Conservation (phyloP, 2,329 filamentous ascomycete genomes). For the Ophiosphaerella korrae region DNA sequence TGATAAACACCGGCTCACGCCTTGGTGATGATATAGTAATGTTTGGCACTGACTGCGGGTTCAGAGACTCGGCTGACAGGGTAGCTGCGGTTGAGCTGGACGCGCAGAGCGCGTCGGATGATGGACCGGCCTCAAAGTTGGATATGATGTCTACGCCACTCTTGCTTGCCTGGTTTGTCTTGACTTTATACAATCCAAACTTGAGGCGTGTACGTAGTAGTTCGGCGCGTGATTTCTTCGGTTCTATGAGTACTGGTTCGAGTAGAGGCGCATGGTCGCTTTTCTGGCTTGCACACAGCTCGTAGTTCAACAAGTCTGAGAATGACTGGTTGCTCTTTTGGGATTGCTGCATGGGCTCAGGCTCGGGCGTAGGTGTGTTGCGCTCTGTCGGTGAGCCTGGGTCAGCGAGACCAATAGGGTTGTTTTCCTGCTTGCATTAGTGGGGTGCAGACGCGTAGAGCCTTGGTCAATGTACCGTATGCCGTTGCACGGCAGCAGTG, state of each 20-base stretch:
- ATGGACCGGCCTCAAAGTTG: constrained; percentile 29
- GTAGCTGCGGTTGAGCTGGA: constrained; percentile 27
- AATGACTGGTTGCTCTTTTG: constrained; percentile 51
- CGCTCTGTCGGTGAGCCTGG: constrained; percentile 43
- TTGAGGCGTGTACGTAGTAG: constrained; percentile 70
- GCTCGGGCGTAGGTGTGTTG: constrained; percentile 37
- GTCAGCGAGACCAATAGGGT: constrained; percentile 30
- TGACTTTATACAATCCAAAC: constrained; percentile 75
- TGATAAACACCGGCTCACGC: constrained; percentile 32
- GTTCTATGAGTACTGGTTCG: constrained; percentile 11
- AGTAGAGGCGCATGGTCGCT: constrained; percentile 25
- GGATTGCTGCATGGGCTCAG: constrained; percentile 22
- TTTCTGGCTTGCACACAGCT: constrained; percentile 49
- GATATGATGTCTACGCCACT: constrained; percentile 63
- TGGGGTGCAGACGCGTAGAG: constrained; percentile 20
- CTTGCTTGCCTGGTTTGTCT: constrained; percentile 71
- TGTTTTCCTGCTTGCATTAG: constrained; percentile 34
- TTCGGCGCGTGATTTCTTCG: constrained; percentile 62
- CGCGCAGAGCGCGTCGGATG: constrained; percentile 20
- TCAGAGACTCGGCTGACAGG: constrained; percentile 16
- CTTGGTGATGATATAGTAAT: constrained; percentile 38
- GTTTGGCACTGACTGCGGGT: constrained; percentile 26
- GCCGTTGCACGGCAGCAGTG: constrained; percentile 28
- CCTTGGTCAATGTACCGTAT: constrained; percentile 28
- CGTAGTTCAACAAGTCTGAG: constrained; percentile 56